Evolutionary conservation across 2,329 filamentous ascomycete genomes (phyloP).

Genomic region (Microsporum audouinii): DNA sequence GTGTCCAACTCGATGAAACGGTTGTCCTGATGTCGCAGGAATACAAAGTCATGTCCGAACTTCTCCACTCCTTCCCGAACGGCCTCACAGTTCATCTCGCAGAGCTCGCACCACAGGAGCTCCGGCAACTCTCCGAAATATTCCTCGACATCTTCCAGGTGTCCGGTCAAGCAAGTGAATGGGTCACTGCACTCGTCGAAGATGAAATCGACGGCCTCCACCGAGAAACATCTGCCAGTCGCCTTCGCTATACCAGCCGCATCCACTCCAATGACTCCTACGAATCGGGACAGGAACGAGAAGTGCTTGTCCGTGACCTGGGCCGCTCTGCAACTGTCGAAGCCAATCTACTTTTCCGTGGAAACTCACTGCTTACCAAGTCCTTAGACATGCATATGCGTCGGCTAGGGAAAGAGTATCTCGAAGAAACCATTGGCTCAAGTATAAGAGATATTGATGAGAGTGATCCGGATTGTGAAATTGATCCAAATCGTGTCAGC

Average conservation of each 20-base stretch:
- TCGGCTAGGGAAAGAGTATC: conserved; percentile 79
- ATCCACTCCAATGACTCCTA: conserved; percentile 51
- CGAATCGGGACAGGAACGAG: conserved; percentile 45
- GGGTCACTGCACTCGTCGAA: conserved; percentile 86
- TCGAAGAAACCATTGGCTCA: conserved; percentile 75
- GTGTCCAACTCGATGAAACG: conserved; percentile 72
- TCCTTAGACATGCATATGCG: conserved; percentile 94
- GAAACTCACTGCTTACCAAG: conserved; percentile 88
- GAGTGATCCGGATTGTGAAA: conserved; percentile 82
- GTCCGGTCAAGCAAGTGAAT: conserved; percentile 69
- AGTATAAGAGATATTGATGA: conserved; percentile 84
- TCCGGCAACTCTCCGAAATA: conserved; percentile 71
- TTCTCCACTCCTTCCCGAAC: conserved; percentile 74
- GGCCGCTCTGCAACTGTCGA: conserved; percentile 58
- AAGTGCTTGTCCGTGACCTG: conserved; percentile 52
- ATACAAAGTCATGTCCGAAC: conserved; percentile 69
- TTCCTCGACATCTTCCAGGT: conserved; percentile 94
- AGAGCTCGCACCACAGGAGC: conserved; percentile 61
- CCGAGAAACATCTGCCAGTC: conserved; percentile 61
- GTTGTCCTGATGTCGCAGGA: conserved; percentile 78
- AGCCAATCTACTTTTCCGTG: conserved; percentile 87
- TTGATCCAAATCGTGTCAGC: conserved; percentile 71
- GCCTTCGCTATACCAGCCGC: conserved; percentile 51
- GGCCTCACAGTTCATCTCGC: conserved; percentile 78
- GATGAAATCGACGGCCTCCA: conserved; percentile 93